Conservation (phyloP, 495 filamentous ascomycete genomes). For the Tuber melanosporum region DNA sequence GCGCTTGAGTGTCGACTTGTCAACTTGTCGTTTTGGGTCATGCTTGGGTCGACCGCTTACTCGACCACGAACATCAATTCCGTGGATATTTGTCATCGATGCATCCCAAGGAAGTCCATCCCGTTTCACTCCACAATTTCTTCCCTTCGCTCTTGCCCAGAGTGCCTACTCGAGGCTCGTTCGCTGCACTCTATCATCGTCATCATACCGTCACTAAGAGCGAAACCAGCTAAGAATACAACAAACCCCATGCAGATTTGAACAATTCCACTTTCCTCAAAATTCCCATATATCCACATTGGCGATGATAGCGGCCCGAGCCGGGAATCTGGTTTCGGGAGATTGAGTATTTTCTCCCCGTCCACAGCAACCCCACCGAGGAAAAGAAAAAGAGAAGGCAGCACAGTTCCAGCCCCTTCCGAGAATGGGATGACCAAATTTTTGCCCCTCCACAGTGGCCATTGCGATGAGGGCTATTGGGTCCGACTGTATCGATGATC, state of each 20-base stretch:
- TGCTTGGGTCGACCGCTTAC: neutral
- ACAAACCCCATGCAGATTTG: neutral
- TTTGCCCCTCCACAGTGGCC: neutral
- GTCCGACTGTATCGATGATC: neutral
- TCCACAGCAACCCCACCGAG: neutral
- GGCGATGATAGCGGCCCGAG: neutral
- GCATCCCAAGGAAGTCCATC: neutral
- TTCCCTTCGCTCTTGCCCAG: neutral
- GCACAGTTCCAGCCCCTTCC: neutral
- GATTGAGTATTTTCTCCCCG: neutral
- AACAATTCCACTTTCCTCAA: neutral
- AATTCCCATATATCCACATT: neutral
- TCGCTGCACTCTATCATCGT: neutral
- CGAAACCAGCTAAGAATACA: neutral
- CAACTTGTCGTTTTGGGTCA: neutral
- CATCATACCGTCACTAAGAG: neutral
- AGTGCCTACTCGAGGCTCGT: neutral
- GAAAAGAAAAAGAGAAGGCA: neutral
- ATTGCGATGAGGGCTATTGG: neutral
- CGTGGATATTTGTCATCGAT: neutral
- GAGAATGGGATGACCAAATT: neutral
- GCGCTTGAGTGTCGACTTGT: neutral
- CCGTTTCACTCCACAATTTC: neutral
- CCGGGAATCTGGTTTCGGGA: neutral
- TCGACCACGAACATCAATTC: neutral